A percentile compares a stretch with the other conserved stretches of the same genome.
phyloP scores from a whole-genome alignment of 441 rosid species.

The Adansonia rubrostipa region DNA sequence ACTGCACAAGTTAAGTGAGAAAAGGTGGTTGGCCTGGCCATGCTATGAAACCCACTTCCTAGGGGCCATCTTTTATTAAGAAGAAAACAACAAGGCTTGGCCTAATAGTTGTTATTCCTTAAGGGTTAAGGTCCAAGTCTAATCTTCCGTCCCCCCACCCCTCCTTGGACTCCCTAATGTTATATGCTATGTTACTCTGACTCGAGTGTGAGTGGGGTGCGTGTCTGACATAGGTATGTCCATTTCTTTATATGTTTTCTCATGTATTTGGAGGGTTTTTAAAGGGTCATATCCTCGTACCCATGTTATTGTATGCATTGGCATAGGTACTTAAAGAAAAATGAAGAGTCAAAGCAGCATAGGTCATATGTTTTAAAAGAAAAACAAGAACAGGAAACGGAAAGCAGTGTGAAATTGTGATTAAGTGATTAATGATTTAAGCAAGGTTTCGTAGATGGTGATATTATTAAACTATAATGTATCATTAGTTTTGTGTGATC shows the following conservation, averaged over 20 bases:
- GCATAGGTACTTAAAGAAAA: no score
- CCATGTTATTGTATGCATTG: no score
- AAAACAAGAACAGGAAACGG: no score
- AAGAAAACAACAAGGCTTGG: not conserved
- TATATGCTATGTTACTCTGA: not conserved
- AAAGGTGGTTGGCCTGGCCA: not conserved
- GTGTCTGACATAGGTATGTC: no score
- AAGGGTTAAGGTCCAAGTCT: not conserved
- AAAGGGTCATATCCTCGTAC: no score
- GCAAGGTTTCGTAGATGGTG: not conserved
- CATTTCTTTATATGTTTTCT: no score
- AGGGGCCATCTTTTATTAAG: not conserved
- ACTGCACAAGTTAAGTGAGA: not conserved
- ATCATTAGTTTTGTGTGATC: not conserved
- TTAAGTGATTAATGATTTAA: no score
- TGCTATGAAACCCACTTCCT: not conserved
- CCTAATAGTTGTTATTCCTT: slow-evolving; percentile 21
- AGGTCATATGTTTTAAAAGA: no score
- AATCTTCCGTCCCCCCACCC: not conserved
- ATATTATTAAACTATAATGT: not conserved
- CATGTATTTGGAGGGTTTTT: no score
- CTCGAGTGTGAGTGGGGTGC: no score
- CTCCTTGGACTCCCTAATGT: not conserved
- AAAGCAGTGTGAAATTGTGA: no score
- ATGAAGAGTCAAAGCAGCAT: no score